These are phyloP conservation scores for Mycena galopus DNA, from an alignment of 768 basidiomycete species.

Conservation along the genomic window DNA sequence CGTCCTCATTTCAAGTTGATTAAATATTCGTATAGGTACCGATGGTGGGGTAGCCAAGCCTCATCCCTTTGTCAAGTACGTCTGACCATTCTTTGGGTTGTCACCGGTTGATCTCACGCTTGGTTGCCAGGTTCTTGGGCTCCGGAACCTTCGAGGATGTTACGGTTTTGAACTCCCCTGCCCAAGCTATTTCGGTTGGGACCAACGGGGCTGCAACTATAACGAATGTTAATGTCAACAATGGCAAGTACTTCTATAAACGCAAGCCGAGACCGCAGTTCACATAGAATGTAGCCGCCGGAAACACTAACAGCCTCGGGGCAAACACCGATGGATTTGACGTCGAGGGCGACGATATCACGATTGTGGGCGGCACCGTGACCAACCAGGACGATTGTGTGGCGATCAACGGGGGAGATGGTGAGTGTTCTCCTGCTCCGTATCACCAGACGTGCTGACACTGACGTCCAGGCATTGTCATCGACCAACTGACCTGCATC, in stretches of 20 bases:
- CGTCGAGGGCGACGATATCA: slow-evolving; percentile 35
- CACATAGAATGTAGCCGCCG: slow-evolving; percentile 20
- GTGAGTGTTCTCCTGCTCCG: no score
- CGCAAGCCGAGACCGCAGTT: no score
- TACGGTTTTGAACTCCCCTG: slow-evolving; percentile 34
- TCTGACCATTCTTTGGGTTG: not conserved
- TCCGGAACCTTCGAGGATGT: slow-evolving; percentile 35
- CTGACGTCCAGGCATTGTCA: slow-evolving; percentile 31
- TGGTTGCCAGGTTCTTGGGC: slow-evolving; percentile 23
- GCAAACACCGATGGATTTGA: slow-evolving; percentile 40
- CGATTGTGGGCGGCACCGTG: not conserved
- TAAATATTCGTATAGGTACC: slow-evolving; percentile 9
- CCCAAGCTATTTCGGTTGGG: slow-evolving; percentile 34
- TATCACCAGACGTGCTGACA: no score
- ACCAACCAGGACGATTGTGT: slow-evolving; percentile 38
- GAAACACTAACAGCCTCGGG: slow-evolving; percentile 31
- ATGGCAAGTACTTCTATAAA: slow-evolving; percentile 8
- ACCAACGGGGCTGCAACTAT: slow-evolving; percentile 24
- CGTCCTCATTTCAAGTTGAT: not conserved
- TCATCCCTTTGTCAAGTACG: slow-evolving; percentile 35
- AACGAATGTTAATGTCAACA: slow-evolving; percentile 28
- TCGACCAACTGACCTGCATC: slow-evolving; percentile 55
- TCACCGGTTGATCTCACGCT: not conserved
- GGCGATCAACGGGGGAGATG: slow-evolving; percentile 29
- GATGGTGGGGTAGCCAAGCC: slow-evolving; percentile 38